These are phyloP conservation scores for Lactarius hengduanensis DNA, from an alignment of 768 basidiomycete species.

Conservation along the genomic window DNA sequence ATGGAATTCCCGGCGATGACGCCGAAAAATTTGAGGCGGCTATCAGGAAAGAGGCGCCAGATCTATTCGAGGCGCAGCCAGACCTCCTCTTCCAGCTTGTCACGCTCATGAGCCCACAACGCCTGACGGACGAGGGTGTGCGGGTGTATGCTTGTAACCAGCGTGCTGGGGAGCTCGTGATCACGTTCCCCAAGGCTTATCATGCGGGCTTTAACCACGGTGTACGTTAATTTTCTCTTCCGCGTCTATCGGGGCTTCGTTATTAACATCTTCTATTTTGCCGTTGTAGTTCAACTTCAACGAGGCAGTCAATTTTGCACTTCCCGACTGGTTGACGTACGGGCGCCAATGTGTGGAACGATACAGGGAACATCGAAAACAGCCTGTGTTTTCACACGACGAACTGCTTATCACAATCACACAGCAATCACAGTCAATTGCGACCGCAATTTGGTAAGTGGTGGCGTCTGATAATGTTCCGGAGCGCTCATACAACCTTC, in stretches of 20 bases:
- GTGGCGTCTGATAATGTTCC: conserved; percentile 24
- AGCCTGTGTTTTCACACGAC: conserved; percentile 98
- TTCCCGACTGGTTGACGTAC: conserved; percentile 90
- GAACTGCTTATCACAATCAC: conserved; percentile 97
- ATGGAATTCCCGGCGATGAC: conserved; percentile 94
- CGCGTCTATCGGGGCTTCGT: conserved; percentile 17
- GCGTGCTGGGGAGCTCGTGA: conserved; percentile 94
- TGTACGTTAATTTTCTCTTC: conserved; percentile 47
- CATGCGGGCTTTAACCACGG: conserved; percentile 99
- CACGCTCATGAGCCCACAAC: conserved; percentile 93
- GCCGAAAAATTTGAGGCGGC: conserved; percentile 96
- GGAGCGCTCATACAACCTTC: conserved; percentile 12
- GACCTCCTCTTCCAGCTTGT: conserved; percentile 96
- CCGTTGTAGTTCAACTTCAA: conserved; percentile 86
- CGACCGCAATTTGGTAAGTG: conserved; percentile 87
- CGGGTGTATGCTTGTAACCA: conserved; percentile 94
- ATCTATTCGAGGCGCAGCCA: conserved; percentile 96
- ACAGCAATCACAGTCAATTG: conserved; percentile 89
- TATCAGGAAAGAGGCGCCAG: conserved; percentile 92
- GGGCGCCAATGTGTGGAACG: conserved; percentile 87
- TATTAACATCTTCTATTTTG: conserved; percentile 18
- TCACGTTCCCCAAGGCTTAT: conserved; percentile 97
- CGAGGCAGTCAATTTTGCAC: conserved; percentile 97
- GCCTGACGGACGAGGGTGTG: conserved; percentile 84
- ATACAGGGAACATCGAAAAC: conserved; percentile 87